Conservation (phyloP, 2,329 filamentous ascomycete species). For the Parascedosporium putredinis region DNA sequence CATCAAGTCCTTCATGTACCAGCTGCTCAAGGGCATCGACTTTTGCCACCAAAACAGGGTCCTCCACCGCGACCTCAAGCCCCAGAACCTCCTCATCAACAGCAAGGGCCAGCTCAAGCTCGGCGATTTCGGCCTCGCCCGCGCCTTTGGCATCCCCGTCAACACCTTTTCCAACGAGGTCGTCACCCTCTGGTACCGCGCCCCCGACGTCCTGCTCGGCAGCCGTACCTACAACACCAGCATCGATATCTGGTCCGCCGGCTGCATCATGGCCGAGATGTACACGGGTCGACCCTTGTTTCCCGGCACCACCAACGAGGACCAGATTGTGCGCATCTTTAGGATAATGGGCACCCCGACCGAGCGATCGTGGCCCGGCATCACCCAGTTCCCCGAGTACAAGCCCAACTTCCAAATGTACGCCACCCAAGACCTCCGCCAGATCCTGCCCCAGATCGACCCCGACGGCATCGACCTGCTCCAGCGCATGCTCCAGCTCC, state of each 20-base stretch:
- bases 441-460: conserved; percentile 86
- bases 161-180: conserved; percentile 98
- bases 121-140: conserved; percentile 86
- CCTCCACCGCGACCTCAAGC: conserved; percentile 89
- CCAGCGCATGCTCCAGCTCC: conserved; percentile 81
- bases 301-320: conserved; percentile 95
- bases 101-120: conserved; percentile 82
- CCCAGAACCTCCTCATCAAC: conserved; percentile 94
- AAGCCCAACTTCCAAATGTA: conserved; percentile 92
- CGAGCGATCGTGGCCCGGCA: conserved; percentile 90
- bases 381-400: conserved; percentile 94
- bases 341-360: conserved; percentile 96
- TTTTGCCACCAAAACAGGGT: conserved; percentile 98
- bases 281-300: conserved; percentile 93
- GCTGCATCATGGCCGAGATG: conserved; percentile 99
- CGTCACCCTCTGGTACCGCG: conserved; percentile 94
- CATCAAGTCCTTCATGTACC: conserved; percentile 99
- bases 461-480: conserved; percentile 77
- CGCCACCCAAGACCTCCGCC: conserved; percentile 78
- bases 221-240: conserved; percentile 98
- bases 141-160: conserved; percentile 92
- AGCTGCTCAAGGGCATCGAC: conserved; percentile 87
- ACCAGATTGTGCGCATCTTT: conserved; percentile 95
- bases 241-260: conserved; percentile 98
- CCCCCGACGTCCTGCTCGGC: conserved; percentile 87